Evolutionary conservation across 1,139 yeast species (phyloP), one percentile per base, ranked within the genome.

Genomic region (Diutina catenulata): DNA sequence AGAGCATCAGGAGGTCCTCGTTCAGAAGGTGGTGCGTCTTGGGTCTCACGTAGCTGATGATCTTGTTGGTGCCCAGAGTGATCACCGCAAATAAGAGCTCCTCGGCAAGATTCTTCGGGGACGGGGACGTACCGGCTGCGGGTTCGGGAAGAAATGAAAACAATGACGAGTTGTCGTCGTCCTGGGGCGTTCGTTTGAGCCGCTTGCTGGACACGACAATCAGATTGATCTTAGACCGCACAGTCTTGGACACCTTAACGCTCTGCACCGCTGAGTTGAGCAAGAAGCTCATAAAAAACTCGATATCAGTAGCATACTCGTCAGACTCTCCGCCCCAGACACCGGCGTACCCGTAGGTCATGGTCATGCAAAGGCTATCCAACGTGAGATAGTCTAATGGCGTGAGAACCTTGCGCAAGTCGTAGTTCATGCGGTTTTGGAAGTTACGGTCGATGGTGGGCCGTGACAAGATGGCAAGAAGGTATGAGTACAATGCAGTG

Each of bases 381-480:
- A 86, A 56, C 41, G 81, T 80, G 2, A 70, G 69, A 42, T 78
- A 75, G 44, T 77, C 83, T 10, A 76, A 60, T 1, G 80, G 76
- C 1, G 87, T 87, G 22, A 91, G 62, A 29, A 83, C 68, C 43
- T 79, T 80, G 23, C 96, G 61, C 33, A 91, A 59, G 51, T 91
- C 97, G 50, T 82, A 87, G 50, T 84, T 84, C 52, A 81, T 80
- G 42, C 94, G 64, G 45, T 75, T 74, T 39, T 67, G 64, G 52
- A 83, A 88, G 36, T 80, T 76, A 45, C 76, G 74, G 13, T 70
- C 62, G 28, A 91, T 74, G 42, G 81, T 80, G 1, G 87, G 79
- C 49, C 77, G 76, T 7, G 95, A 82, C 37, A 91, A 59, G 0
- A 93, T 80, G 0, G 94, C 76, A 14, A 88, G 54, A n/a, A 91